Conservation (phyloP, 148 eudicot genomes). For the Salicornia ramosissima region DNA sequence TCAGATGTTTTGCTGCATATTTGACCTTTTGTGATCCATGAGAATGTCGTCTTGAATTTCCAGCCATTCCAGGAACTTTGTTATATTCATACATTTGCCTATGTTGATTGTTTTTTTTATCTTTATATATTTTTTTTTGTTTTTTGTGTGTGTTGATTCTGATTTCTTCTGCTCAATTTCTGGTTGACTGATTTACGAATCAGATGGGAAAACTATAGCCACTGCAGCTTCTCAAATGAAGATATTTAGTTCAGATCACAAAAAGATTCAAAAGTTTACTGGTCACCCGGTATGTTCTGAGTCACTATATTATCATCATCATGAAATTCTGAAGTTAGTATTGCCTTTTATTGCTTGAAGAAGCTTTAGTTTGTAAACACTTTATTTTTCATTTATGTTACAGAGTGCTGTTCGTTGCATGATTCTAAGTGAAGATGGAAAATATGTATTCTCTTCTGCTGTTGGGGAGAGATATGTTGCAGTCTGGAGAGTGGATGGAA, state of each 20-base stretch:
- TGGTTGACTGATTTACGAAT: conserved; percentile 13
- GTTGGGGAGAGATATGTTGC: conserved; percentile 83
- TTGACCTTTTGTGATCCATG: too few species aligned
- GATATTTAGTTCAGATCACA: conserved; percentile 60
- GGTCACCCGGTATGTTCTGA: conserved; percentile 82
- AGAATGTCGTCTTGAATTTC: background rate
- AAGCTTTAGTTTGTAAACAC: background rate
- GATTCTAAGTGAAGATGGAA: conserved; percentile 78
- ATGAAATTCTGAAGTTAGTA: background rate
- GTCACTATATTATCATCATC: conserved; percentile 1
- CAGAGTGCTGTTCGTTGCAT: conserved; percentile 80
- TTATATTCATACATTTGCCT: background rate
- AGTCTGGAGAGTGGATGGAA: conserved; percentile 71
- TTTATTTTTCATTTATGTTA: conserved; percentile 13
- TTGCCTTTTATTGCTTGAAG: background rate
- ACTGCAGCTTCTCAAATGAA: conserved; percentile 91
- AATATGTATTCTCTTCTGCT: conserved; percentile 73
- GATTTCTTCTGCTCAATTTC: conserved; percentile 5
- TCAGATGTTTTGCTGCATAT: too few species aligned
- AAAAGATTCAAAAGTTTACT: conserved; percentile 85
- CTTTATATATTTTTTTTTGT: background rate
- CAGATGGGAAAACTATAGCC: conserved; percentile 78
- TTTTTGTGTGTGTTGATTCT: background rate
- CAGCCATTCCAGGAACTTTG: background rate
- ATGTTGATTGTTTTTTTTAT: background rate